Evolutionary conservation across 441 rosid species (phyloP), one percentile per base, ranked within the genome.

Genomic region (Theobroma grandiflorum): DNA sequence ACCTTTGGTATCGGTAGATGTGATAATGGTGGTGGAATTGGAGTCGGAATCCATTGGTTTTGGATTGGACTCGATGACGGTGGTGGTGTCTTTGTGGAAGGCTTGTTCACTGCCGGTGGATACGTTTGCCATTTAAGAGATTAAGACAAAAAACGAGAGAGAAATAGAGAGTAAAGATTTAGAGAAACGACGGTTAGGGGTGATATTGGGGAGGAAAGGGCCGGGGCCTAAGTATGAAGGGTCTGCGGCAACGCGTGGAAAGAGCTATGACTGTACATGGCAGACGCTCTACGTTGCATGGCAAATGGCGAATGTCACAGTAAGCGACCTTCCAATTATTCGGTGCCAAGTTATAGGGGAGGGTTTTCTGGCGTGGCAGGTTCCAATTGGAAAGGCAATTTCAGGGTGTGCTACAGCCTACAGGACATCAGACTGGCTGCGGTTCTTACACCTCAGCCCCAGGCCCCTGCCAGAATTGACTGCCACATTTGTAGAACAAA

Each of bases 231-330:
- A 18, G 49, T 18, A 18, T 45, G 9, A 38, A 38, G 70, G 49
- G 10, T 38, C 18, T 65, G 70, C 70, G 38, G 70, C 70, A 65
- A 65, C 70, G 49, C 70, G 70, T 47, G 74, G 74, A 45, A 45
- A 47, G 53, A 47, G 55, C 37, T 67, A 43, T 65, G 26, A 8
- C 7, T 4, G 38, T 65, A 57, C 33, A 57, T 57, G 33, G 62
- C 62, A 57, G 38, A 61, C 2, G 38, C 18, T 61, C 37, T 26
- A 22, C 57, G 57, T 22, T 69, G 40, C 74, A 69, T 45, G 57
- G 11, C 74, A 26, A 69, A 69, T 38, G 20, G 57, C 26, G 47
- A 69, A 18, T 18, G 58, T 53, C 58, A 53, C 58, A 6, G 58
- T 5, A 53, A 18, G 8, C 16, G 58, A 53, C 18, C 22, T 16